Base-by-base conservation (phyloP, 2,329 filamentous ascomycete species). In the Zopfia rhizophila region DNA sequence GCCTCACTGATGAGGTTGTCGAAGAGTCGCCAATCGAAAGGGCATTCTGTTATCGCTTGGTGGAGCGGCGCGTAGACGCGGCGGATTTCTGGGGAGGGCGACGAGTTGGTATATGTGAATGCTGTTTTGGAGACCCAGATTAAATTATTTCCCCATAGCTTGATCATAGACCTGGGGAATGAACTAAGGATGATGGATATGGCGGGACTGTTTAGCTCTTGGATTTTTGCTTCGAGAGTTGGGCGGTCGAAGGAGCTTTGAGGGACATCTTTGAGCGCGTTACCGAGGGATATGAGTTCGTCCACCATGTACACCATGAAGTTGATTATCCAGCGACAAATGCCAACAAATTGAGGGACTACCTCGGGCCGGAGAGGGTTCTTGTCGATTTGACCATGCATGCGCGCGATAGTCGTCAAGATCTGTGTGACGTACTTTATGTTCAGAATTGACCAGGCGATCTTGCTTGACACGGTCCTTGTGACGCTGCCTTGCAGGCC, bases 311-410 rank as follows among this genome's bases (percentile, higher is more conserved):
- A 84, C 14, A 78, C 73, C 49, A 80, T 77, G 38, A 86, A 76
- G 52, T 93, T 87, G 24, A 91, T 78, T 0, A 84, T 83, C 92
- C 92, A 97, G 63, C 83, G 86, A 3, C 88, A 84, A 42, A 91
- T 88, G 16, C 90, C 89, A 4, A 86, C 82, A 41, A 70, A 58
- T 21, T 66, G 66, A 5, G 68, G 67, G 2, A 69, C 67, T 4
- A 65, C 55, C 45, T 72, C 66, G 6, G 68, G 61, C n/a, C 63
- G 62, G 4, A 70, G 51, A 5, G 55, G 53, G 11, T 49, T 55
- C 38, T 78, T 72, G 14, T 83, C 76, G 13, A 78, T 75, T 58
- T 83, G 84, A 67, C 77, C 65, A 46, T 70, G 68, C 58, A 70
- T 66, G 28, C 67, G 65, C 4, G 61, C 57, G 23, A 72, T 85